These are phyloP conservation scores for Extremus antarcticus DNA, from an alignment of 495 filamentous ascomycete genomes.

Conservation along the genomic window DNA sequence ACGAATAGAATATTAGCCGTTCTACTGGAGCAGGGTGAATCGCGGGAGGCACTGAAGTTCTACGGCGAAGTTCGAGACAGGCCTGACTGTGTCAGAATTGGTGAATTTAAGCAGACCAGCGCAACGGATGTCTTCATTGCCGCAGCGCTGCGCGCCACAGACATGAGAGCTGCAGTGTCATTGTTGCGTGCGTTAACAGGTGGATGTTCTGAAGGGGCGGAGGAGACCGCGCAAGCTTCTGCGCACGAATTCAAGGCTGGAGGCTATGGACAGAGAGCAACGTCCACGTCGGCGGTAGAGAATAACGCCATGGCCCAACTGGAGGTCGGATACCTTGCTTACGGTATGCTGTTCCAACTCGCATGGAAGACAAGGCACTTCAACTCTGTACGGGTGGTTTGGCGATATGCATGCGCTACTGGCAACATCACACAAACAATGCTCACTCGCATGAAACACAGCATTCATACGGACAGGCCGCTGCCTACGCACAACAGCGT, in stretches of 20 bases:
- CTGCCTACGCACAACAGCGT: background rate
- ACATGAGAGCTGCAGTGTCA: background rate
- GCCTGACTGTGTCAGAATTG: background rate
- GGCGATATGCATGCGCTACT: conserved; percentile 12
- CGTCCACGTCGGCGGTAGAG: too few relatives aligned
- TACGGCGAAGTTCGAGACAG: background rate
- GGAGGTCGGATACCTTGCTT: background rate
- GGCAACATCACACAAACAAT: background rate
- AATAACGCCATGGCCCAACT: too few relatives aligned
- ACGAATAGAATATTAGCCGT: conserved; percentile 4
- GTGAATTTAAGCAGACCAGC: background rate
- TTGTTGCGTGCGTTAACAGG: background rate
- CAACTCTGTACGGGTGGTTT: conserved; percentile 13
- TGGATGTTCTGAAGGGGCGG: background rate
- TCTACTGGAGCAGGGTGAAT: conserved; percentile 4
- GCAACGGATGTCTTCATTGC: conserved; percentile 1
- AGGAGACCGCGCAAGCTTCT: too few relatives aligned
- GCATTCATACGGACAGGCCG: background rate
- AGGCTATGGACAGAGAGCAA: background rate
- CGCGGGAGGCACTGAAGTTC: background rate
- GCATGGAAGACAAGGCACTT: conserved; percentile 3
- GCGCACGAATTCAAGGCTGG: too few relatives aligned
- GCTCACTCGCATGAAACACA: background rate
- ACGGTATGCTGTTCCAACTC: conserved; percentile 4
- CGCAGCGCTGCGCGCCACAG: background rate